Percentiles rank a stretch among this genome's conserved stretches.
These are phyloP conservation scores for Backusella westeae DNA, from an alignment of 192 early-diverging fungal genomes.

Conservation along the genomic window DNA sequence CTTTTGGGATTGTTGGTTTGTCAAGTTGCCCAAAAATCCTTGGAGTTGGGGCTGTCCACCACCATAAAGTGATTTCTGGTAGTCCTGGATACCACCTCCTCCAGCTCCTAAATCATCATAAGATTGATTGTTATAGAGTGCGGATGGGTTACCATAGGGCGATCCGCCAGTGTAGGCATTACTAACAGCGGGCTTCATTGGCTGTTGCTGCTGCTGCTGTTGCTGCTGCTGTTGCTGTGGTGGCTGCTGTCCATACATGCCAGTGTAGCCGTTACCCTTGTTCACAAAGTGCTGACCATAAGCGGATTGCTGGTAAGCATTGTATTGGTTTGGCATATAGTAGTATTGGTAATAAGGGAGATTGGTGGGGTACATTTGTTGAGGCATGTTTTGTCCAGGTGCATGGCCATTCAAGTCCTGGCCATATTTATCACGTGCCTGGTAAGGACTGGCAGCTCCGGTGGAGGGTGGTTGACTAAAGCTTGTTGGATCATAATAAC, in stretches of 20 bases:
- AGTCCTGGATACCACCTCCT: conserved; percentile 29
- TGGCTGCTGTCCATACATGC: conserved; percentile 60
- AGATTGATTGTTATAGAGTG: conserved; percentile 23
- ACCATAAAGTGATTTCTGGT: conserved; percentile 43
- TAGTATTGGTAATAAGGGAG: conserved; percentile 85
- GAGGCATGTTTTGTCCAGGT: conserved; percentile 32
- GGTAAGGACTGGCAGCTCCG: conserved; percentile 50
- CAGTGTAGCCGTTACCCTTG: conserved; percentile 79
- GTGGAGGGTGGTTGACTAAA: conserved; percentile 58
- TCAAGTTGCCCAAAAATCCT: conserved; percentile 24
- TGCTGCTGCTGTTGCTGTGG: conserved; percentile 42
- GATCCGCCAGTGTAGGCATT: conserved; percentile 15
- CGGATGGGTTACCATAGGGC: conserved; percentile 39
- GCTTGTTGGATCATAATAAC: conserved; percentile 47
- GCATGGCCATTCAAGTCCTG: conserved; percentile 40
- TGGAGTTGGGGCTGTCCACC: conserved; percentile 25
- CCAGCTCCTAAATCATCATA: conserved; percentile 42
- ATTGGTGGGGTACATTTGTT: conserved; percentile 54
- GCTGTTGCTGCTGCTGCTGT: conserved; percentile 25
- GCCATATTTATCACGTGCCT: conserved; percentile 53
- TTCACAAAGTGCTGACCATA: conserved; percentile 92
- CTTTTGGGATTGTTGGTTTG: conserved; percentile 31
- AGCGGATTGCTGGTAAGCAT: conserved; percentile 74
- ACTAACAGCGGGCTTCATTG: conserved; percentile 25
- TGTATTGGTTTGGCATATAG: conserved; percentile 80